Evolutionary conservation across 2,329 filamentous ascomycete genomes (phyloP), one percentile per base, ranked within the genome.

Genomic region (Dothidotthia symphoricarpi): DNA sequence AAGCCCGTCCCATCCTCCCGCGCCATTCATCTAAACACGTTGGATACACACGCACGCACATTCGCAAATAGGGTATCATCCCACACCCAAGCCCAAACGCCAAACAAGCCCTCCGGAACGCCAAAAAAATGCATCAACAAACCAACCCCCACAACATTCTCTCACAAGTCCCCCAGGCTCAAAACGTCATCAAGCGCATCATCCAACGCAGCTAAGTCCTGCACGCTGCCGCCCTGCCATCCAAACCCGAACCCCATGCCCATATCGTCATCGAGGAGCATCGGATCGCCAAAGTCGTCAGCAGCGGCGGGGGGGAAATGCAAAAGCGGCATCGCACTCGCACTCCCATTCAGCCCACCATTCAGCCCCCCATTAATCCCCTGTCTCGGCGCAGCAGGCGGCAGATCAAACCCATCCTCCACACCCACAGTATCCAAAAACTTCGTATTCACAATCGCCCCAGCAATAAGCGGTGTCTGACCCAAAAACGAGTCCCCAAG

Each of bases 401-500:
- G 25, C 25, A n/a, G 11, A 36, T 26, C 6, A 39, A 27, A 16
- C 59, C 56, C 0, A 55, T 53, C 47, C 14, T 67, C 65, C 6
- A 61, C 50, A 8, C 61, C 61, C 1, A 56, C 44, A 0, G 57
- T 52, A 17, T 93, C 88, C 22, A 85, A 75, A 57, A 86, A 89
- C 5, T 78, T 77, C 45, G 82, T 79, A 24, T 64, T 60, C 55
- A 83, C 72, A 30, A 95, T 80, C 36, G 81, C 76, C 28, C 85
- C 82, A 17, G 81, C 77, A 25, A 95, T 73, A 16, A 88, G 75
- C 0, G 87, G 88, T 69, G 93, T 90, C 43, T 87, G 82, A 8
- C 82, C 81, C 47, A 95, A 75, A 42, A 86, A 83, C 16, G 78
- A 80, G 36, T 93, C 86, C 10, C 85, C 82, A 48, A 95, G 76